Evolutionary conservation across 73 alveolate genomes (phyloP).

Genomic region (Effrenium voratum): DNA sequence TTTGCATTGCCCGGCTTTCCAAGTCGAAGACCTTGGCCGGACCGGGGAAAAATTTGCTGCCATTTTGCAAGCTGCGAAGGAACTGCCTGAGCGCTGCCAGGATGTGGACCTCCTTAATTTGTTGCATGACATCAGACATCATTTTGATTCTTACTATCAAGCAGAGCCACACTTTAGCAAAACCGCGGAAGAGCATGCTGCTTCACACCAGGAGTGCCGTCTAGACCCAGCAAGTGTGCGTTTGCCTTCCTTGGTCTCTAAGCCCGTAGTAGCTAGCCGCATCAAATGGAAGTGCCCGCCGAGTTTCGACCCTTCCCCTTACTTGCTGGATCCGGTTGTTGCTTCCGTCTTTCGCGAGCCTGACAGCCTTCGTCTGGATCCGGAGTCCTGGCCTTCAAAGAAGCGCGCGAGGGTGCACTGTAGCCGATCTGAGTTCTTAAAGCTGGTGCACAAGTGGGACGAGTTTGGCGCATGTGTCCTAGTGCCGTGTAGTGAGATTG

Average conservation of each 20-base stretch:
- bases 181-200: not conserved
- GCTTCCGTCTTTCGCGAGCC: not conserved
- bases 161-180: not conserved
- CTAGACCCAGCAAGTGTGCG: not conserved
- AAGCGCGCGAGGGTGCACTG: conserved; percentile 11
- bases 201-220: not conserved
- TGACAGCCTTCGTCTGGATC: not conserved
- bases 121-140: not conserved
- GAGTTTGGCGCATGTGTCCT: not conserved
- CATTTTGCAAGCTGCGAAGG: not conserved
- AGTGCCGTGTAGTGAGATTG: not conserved
- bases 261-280: not conserved
- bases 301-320: not conserved
- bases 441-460: not conserved
- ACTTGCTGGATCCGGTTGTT: not conserved
- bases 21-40: not conserved
- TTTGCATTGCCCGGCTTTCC: not conserved
- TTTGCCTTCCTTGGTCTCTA: not conserved
- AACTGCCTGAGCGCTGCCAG: not conserved
- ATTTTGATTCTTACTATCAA: not conserved
- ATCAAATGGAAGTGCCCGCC: conserved; percentile 54
- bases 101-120: not conserved
- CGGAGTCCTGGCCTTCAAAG: not conserved
- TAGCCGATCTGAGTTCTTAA: not conserved
- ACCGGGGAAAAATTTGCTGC: conserved; percentile 14